Conservation (phyloP, 2,329 filamentous ascomycete species). For the Proliferodiscus dingleyae region DNA sequence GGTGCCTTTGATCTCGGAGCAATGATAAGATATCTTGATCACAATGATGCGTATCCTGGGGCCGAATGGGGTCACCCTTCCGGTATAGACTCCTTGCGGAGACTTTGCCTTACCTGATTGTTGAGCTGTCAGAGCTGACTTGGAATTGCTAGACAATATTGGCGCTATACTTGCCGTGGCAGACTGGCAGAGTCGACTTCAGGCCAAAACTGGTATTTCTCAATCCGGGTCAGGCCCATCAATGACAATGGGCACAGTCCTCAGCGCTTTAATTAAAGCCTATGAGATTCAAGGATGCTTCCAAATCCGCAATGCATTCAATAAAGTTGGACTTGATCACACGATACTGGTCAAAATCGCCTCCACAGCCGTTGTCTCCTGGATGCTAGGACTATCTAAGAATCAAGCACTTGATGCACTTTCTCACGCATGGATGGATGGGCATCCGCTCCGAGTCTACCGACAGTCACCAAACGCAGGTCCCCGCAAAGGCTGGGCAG, state of each 20-base stretch:
- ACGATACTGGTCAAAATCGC: constrained; percentile 39
- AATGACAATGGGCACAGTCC: constrained; percentile 32
- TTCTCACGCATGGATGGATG: constrained; percentile 38
- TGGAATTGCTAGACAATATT: constrained; percentile 40
- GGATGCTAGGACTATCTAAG: constrained; percentile 34
- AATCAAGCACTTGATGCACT: constrained; percentile 33
- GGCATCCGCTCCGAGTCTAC: constrained; percentile 33
- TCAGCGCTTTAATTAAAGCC: constrained; percentile 35
- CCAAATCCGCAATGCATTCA: constrained; percentile 35
- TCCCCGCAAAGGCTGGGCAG: constrained; percentile 40
- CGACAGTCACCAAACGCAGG: constrained; percentile 33
- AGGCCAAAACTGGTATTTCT: not conserved
- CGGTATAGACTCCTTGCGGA: no score
- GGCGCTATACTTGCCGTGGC: constrained; percentile 34
- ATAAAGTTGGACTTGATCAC: constrained; percentile 38
- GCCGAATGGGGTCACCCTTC: constrained; percentile 41
- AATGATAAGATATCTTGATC: constrained; percentile 38
- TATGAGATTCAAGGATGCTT: constrained; percentile 40
- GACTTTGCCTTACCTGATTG: not conserved
- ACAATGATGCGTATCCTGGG: constrained; percentile 37
- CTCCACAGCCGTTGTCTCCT: constrained; percentile 35
- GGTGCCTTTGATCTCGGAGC: constrained; percentile 37
- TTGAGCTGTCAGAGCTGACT: not conserved
- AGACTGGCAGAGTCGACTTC: constrained; percentile 28
- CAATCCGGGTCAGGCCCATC: constrained; percentile 9